Evolutionary conservation across 1,284 basidiomycete genomes (phyloP).

Genomic region (Cutaneotrichosporon arboriforme): DNA sequence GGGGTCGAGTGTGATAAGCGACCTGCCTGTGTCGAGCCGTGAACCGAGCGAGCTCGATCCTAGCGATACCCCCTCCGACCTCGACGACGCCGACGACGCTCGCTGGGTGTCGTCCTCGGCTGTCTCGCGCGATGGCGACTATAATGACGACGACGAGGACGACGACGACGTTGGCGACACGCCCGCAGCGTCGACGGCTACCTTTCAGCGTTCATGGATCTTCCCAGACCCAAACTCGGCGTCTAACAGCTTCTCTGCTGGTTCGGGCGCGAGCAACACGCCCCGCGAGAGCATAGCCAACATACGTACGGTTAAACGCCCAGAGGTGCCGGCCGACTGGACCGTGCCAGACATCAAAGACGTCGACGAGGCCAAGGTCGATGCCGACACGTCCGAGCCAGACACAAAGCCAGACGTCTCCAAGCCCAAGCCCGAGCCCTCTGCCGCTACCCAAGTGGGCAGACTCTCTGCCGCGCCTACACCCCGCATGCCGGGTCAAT

Average conservation of each 20-base stretch:
- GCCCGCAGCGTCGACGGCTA: background rate
- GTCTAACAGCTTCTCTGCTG: background rate
- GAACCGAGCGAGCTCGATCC: constrained; percentile 8
- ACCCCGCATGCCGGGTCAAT: background rate
- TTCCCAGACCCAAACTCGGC: constrained; percentile 17
- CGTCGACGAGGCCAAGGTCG: background rate
- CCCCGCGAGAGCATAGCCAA: background rate
- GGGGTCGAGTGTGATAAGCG: constrained; percentile 10
- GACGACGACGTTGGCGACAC: background rate
- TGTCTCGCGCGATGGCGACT: background rate
- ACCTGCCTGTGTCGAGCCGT: constrained; percentile 8
- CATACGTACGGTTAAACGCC: background rate
- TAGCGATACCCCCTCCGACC: constrained; percentile 5
- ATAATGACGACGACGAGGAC: background rate
- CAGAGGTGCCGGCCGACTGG: background rate
- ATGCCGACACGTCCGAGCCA: background rate
- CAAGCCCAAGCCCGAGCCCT: background rate
- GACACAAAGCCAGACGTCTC: too few species aligned
- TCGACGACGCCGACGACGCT: background rate
- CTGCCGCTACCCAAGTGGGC: background rate
- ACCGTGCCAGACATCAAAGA: background rate
- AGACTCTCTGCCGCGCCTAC: background rate
- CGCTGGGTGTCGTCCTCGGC: background rate
- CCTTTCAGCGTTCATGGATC: constrained; percentile 16
- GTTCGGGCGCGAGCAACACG: background rate